Evolutionary conservation across 139 green algal genomes (phyloP).

Genomic region (Chlamydomonas sp.): DNA sequence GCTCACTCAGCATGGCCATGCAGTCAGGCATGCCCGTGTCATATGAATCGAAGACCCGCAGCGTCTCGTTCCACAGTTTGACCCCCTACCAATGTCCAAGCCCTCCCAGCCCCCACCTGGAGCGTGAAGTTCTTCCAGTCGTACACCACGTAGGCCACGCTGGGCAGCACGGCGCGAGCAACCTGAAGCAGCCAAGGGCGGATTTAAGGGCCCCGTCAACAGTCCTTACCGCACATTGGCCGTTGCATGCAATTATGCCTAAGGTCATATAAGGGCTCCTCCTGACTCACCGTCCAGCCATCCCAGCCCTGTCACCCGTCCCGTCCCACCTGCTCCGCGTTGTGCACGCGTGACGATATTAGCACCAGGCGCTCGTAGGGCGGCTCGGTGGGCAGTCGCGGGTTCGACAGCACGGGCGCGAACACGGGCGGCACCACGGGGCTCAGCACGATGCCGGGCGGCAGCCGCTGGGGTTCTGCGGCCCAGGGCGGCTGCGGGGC

Average conservation of each 20-base stretch:
- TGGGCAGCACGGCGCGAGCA: conserved; percentile 41
- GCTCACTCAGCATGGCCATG: too few relatives aligned
- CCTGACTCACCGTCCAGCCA: too few relatives aligned
- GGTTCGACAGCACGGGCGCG: conserved; percentile 36
- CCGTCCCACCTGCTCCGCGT: conserved; percentile 31
- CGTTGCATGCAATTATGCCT: too few relatives aligned
- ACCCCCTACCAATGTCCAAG: too few relatives aligned
- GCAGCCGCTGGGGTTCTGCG: conserved; percentile 8
- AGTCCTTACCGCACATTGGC: too few relatives aligned
- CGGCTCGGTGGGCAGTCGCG: conserved; percentile 19
- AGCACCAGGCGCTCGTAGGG: conserved; percentile 53
- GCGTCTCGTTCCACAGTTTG: too few relatives aligned
- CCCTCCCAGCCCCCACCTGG: conserved; percentile 27
- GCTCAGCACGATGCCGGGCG: conserved; percentile 32
- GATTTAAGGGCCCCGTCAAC: not conserved
- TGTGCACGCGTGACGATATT: conserved; percentile 47
- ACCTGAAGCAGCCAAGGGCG: conserved; percentile 23
- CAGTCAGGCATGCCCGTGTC: too few relatives aligned
- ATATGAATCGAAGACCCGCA: too few relatives aligned
- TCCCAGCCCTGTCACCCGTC: not conserved
- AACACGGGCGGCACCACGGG: conserved; percentile 26
- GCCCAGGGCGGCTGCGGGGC: conserved; percentile 1
- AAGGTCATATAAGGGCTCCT: too few relatives aligned
- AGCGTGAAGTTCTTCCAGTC: conserved; percentile 62
- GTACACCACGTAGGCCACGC: conserved; percentile 55